Evolutionary conservation across 2,329 filamentous ascomycete genomes (phyloP), one percentile per base, ranked within the genome.

Genomic region (Ophiocordyceps australis): DNA sequence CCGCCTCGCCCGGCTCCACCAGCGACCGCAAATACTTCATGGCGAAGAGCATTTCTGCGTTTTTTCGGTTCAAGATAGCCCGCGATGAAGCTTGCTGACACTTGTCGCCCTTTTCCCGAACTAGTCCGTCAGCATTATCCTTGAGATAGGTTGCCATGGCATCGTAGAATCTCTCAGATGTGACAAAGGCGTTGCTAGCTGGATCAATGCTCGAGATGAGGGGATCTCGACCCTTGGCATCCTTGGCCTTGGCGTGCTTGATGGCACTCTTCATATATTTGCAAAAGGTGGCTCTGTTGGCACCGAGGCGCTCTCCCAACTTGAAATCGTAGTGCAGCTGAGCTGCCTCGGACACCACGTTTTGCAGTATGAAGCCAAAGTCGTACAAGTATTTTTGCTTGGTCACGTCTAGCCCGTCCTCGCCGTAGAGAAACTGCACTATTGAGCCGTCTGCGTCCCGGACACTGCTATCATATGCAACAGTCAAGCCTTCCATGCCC

Each of bases 391-490:
- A 91, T 42, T 82, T 89, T 39, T 92, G 81, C 51, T 94, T 95
- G 3, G 81, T 81, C 26, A 92, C 78, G 46, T 98, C 89, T 13
- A 95, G 62, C 18, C 86, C 89, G 43, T 98, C 89, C 49, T 98
- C 89, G 32, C 89, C 89, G 44, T 95, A 98, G 17, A 98, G 52
- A 51, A 98, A 95, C 45, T 98, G 89, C 3, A 98, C 66, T 41
- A 98, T 66, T 3, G 78, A 81, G 14, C 91, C 91, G 46, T 98
- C 91, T 1, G 86, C 75, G 41, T 98, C 86, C 34, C 89, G 73
- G 11, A 98, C 89, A 2, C 85, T 91, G 7, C 76, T 85, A 43
- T 98, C 89, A 46, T 98, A 95, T 32, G 85, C 74, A 3, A 92
- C 83, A 40, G 74, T 77, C 22, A 95, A 62, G 4, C 89, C 89